Conservation (phyloP, 345 rosid species). For the Acer campestre region DNA sequence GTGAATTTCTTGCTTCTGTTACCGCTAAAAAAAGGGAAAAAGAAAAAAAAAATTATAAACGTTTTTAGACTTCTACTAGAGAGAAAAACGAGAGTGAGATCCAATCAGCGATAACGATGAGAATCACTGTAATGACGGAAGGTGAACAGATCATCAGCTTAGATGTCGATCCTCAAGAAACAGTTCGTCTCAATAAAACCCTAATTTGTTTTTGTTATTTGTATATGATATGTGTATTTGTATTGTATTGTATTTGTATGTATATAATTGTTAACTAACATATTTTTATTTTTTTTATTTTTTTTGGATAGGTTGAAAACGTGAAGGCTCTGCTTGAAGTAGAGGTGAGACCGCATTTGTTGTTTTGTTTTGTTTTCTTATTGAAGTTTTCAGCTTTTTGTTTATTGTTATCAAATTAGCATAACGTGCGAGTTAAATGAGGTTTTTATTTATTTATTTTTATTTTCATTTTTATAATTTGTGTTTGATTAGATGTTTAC, state of each 20-base stretch:
- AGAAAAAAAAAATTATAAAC: neutral
- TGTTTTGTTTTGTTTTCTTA: neutral
- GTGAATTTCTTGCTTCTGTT: no score
- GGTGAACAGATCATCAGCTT: constrained; percentile 81
- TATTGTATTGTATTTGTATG: neutral
- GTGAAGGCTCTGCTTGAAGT: constrained; percentile 96
- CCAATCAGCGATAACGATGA: constrained; percentile 45
- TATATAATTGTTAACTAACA: neutral
- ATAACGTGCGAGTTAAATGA: neutral
- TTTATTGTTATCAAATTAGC: neutral
- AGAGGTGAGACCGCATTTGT: constrained; percentile 56
- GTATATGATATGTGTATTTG: neutral
- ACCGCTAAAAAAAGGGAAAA: no score
- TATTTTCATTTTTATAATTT: neutral
- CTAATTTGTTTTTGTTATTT: constrained; percentile 17
- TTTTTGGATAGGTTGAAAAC: constrained; percentile 69
- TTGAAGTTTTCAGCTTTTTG: neutral
- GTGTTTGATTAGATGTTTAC: neutral
- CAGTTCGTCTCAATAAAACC: constrained; percentile 45
- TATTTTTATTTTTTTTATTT: constrained; percentile 12
- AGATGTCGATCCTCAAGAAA: constrained; percentile 85
- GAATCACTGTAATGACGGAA: constrained; percentile 88
- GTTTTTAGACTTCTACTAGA: neutral
- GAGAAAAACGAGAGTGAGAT: constrained; percentile 1
- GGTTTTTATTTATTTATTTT: neutral